phyloP scores from a whole-genome alignment of 306 rosid species.

The Hippophae gyantsensis region DNA sequence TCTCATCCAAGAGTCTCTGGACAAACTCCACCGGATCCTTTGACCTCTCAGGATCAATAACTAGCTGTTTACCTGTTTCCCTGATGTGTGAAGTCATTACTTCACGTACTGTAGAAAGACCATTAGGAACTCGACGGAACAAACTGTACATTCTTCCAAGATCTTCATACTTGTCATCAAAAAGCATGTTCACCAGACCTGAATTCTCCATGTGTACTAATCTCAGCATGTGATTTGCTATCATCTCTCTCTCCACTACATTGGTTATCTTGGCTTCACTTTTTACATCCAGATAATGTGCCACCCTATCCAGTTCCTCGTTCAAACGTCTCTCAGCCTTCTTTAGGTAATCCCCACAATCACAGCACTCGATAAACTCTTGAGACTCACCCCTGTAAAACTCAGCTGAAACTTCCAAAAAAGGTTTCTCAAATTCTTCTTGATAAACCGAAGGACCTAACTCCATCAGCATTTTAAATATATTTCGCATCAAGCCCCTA shows the following conservation, averaged over 20 bases:
- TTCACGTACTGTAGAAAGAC: slow-evolving; percentile 52
- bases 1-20: slow-evolving; percentile 67
- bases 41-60: slow-evolving; percentile 71
- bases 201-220: slow-evolving; percentile 75
- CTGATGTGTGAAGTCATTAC: slow-evolving; percentile 73
- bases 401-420: slow-evolving; percentile 62
- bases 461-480: slow-evolving; percentile 70
- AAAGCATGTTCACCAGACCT: slow-evolving; percentile 72
- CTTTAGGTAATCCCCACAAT: slow-evolving; percentile 75
- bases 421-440: slow-evolving; percentile 61
- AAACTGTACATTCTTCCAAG: slow-evolving; percentile 66
- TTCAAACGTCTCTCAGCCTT: slow-evolving; percentile 65
- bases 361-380: slow-evolving; percentile 59
- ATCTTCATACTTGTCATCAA: slow-evolving; percentile 69
- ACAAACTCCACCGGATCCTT: slow-evolving; percentile 82
- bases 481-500: slow-evolving; percentile 59
- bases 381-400: slow-evolving; percentile 68
- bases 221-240: slow-evolving; percentile 68
- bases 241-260: slow-evolving; percentile 77
- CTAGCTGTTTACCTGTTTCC: slow-evolving; percentile 67
- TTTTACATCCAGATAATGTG: slow-evolving; percentile 69
- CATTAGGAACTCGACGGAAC: slow-evolving; percentile 54
- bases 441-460: slow-evolving; percentile 64
- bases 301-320: slow-evolving; percentile 86
- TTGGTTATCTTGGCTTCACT: slow-evolving; percentile 59